Base-by-base conservation (phyloP, 768 basidiomycete species). In the Cystobasidium ongulense region DNA sequence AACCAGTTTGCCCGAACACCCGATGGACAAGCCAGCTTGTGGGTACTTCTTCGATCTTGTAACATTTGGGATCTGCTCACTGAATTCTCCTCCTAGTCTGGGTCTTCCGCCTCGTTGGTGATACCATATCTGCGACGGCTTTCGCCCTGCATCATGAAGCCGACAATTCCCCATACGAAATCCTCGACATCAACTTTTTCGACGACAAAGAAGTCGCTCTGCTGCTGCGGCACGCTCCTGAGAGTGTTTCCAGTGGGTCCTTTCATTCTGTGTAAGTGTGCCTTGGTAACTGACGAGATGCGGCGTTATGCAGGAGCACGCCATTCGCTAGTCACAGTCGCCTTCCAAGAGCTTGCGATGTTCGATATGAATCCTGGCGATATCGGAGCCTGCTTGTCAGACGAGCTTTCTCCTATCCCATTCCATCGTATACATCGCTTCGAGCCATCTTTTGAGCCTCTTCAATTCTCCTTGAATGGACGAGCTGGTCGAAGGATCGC, bases 151-250 rank as follows among this genome's bases (percentile, higher is more conserved):
- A 4, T 2, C 13, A 27, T 41, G 36, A 61, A n/a, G n/a, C 11
- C 11, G 46, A 46, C 17, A 18, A 25, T 1, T 41, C 66, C 10
- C 57, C 27, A 33, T 59, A 70, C 36, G 65, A 68, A 29, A 62
- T 75, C 10, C 53, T 75, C 13, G 65, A 68, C 46, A 62, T 72
- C 33, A 54, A 71, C 4, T 75, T 75, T 59, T 75, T 75, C 36
- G 74, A 75, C 33, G 74, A 75, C 33, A 33, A 29, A 27, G 74
- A 75, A 35, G 50, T 75, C 11, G 70, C 74, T 1, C 11, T 75
- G 21, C 57, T 75, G 1, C 31, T 54, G 8, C 74, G 67, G 25
- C n/a, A 43, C 15, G 21, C 63, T 17, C 33, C 25, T 11, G 50
- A 59, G 11, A 31, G 17, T 27, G 11, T 31, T 21, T 29, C 25